Base-by-base conservation (phyloP, 2,329 filamentous ascomycete species). In the Trichophaea hybrida region DNA sequence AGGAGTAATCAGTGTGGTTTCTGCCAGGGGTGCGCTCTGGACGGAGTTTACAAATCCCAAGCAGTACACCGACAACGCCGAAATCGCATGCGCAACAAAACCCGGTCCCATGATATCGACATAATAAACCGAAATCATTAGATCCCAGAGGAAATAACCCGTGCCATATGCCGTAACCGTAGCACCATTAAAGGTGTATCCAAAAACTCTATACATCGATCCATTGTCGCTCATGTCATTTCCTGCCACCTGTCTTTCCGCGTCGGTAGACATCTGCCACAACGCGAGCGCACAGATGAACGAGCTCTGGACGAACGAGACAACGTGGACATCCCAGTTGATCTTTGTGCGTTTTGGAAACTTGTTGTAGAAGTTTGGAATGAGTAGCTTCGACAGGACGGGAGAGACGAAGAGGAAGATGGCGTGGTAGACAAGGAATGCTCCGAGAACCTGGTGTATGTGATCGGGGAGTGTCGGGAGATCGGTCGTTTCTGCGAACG, bases 251-350 rank as follows among this genome's bases (percentile, higher is more conserved):
- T 64, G 59, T 80, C 88, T 86, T 51, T 74, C 73, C 71, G 89
- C 85, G 71, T 93, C 87, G 46, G 70, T 73, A 58, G 75, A 76
- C 73, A 89, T 86, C 59, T 86, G 79, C 78, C 82, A 90, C 13
- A 93, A 73, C n/a, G 86, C 85, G 35, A 90, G 73, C 52, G 67
- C 71, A 71, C 84, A 88, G 73, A 94, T 86, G 58, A 88, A 73
- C 35, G 77, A 75, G 70, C 82, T 84, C 76, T 94, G 88, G 59
- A 87, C 76, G 66, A 93, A 78, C n/a, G 85, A 89, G 35, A 93
- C 87, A 58, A 91, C 83, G 70, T 91, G 88, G 31, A 88, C 84
- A 71, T 94, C 82, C 88, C 88, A 93, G 76, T 86, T 93, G 63
- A 88, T 76, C 69, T 78, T 79, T 59, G 84, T 86, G 58, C 79